Percentiles rank a stretch among this genome's conserved stretches.
Conservation (phyloP, 352 stramenopile species). For the Saprolegnia parasitica region DNA sequence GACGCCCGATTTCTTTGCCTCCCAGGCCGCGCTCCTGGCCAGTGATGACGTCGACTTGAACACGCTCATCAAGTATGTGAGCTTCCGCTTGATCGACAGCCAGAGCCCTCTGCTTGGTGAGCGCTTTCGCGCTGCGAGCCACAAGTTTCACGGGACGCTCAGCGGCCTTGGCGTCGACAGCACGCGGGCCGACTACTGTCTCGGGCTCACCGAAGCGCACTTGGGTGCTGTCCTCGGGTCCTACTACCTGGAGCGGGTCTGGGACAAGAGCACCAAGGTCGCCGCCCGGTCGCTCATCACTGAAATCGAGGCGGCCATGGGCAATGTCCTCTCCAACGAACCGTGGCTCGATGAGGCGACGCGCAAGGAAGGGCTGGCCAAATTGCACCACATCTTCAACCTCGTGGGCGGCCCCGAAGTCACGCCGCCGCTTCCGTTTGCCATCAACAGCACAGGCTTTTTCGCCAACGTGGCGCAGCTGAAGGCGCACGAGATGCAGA, state of each 20-base stretch:
- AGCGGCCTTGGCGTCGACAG: neutral
- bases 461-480: constrained; percentile 54
- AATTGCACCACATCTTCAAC: constrained; percentile 72
- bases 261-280: constrained; percentile 47
- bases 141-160: neutral
- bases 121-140: neutral
- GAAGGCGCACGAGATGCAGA: constrained; percentile 34
- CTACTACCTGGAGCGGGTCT: constrained; percentile 59
- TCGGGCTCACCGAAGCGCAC: constrained; percentile 48
- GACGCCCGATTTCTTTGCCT: neutral
- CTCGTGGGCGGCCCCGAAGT: constrained; percentile 54
- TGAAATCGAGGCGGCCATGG: constrained; percentile 49
- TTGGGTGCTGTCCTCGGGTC: constrained; percentile 62
- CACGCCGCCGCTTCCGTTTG: constrained; percentile 44
- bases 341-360: constrained; percentile 68
- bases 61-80: constrained; percentile 14
- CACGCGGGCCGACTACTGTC: constrained; percentile 21
- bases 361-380: constrained; percentile 49
- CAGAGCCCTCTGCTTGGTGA: neutral
- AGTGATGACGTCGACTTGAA: neutral
- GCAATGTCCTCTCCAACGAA: constrained; percentile 54
- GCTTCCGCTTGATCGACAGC: neutral
- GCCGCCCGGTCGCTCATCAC: constrained; percentile 52
- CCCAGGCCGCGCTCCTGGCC: neutral
- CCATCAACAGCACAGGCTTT: constrained; percentile 44